Evolutionary conservation across 352 stramenopile species (phyloP), one percentile per base, ranked within the genome.

Genomic region (Pythium pyrilobum): DNA sequence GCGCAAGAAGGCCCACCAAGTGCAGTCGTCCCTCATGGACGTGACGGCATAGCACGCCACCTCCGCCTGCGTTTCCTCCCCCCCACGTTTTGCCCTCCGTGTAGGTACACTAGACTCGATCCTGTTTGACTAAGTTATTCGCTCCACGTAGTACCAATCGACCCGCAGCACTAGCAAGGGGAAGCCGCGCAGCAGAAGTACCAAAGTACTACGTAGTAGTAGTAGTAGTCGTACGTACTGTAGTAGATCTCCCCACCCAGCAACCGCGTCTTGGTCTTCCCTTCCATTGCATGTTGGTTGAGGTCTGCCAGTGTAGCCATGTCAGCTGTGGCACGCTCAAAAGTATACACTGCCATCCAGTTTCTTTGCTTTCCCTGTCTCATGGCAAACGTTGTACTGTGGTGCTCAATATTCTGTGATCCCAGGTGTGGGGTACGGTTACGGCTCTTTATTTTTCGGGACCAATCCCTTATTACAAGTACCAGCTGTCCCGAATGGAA

Each of bases 1-100:
- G 43, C 81, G 78, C 33, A 59, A 62, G 49, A 56, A 48, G 39
- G 47, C 49, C 21, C 46, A 65, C 27, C 43, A 50, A 21, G 49
- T 59, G 24, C 57, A 44, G 2, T 41, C 48, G 29, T 61, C 59
- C 27, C 36, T 44, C 33, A 68, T 57, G 38, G 59, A 61, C 40
- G 56, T 64, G 27, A 40, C 46, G 18, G 55, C 55, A 59, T 59
- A 59, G 43, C 57, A 29, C 11, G 12, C 5, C 25, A 18, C 11
- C 24, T 21, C 27, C 16, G 7, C 8, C 33, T 13, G 7, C 29
- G 28, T 34, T 23, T 45, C 25, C 34, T 44, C 37, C 9, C 23
- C 9, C 10, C 23, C 24, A 32, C 27, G 16, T n/a, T n/a, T n/a
- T n/a, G n/a, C n/a, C n/a, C n/a, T n/a, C 2, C 16, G 43, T 50